Evolutionary conservation across 148 eudicot species (phyloP), one percentile per base, ranked within the genome.

Genomic region (Pouteria glomerata): DNA sequence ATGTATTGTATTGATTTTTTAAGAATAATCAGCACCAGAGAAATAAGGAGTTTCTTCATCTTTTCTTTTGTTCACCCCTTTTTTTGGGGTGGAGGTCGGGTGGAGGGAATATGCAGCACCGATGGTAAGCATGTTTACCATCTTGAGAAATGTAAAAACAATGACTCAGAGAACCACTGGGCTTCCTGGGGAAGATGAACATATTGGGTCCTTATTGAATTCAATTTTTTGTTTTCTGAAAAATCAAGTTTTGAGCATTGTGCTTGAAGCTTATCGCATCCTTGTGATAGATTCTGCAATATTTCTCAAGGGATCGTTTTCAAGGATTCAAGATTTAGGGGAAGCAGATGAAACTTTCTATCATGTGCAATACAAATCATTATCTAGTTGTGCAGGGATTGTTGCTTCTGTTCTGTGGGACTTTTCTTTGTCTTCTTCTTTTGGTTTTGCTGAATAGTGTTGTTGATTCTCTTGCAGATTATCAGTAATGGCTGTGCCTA

Each of bases 401-500:
- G n/a, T n/a, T n/a, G 2, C 55, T 44, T 66, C 24, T 66, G 2
- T 66, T 19, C 19, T 44, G 4, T 66, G 44, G n/a, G 16, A 14
- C 6, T 16, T 21, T 35, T 35, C 8, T n/a, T 33, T 6, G 12
- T 33, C 8, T 29, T 21, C 34, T 15, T 57, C 27, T 44, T 19
- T 35, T n/a, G 19, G 65, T 35, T 41, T 19, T 63, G 29, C 27
- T 50, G 52, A n/a, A 14, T 14, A 47, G 31, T n/a, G 19, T 63
- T 69, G 27, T 69, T 18, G 44, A 24, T 27, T 72, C 34, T 41
- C n/a, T 45, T 83, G 80, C 88, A 93, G 98, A 89, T 93, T 34
- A 82, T 88, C 29, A 69, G 77, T 68, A 86, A 93, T 45, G 89
- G 78, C 18, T 85, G 79, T 87, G 98, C 95, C 29, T 93, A 91